These are phyloP conservation scores for Penicillium sp. DNA, from an alignment of 2,329 filamentous ascomycete species.

Conservation along the genomic window DNA sequence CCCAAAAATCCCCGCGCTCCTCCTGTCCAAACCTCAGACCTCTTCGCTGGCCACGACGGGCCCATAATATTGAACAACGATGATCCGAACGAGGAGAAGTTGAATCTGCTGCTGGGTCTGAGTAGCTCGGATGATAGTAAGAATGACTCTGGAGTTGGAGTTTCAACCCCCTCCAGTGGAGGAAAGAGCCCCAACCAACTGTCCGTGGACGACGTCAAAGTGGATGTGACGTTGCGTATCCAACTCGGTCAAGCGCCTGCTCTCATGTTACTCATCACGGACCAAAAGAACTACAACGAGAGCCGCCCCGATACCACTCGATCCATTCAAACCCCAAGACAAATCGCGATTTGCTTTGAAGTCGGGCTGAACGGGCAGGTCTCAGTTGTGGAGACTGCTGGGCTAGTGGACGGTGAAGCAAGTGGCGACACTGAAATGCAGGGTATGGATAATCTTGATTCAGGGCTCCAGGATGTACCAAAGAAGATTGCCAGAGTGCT, in stretches of 20 bases:
- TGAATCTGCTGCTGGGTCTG: slow-evolving; percentile 52
- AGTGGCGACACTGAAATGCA: slow-evolving; percentile 21
- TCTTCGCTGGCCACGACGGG: slow-evolving; percentile 18
- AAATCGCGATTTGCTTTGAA: slow-evolving; percentile 40
- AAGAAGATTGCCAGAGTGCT: slow-evolving; percentile 41
- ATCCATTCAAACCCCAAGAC: slow-evolving; percentile 6
- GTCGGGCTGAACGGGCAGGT: slow-evolving; percentile 45
- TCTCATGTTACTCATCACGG: slow-evolving; percentile 40
- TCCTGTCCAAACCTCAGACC: slow-evolving; percentile 10
- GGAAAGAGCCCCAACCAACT: not conserved
- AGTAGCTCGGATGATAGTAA: slow-evolving; percentile 2
- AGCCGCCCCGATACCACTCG: slow-evolving; percentile 11
- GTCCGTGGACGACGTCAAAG: slow-evolving; percentile 31
- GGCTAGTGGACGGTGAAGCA: slow-evolving; percentile 29
- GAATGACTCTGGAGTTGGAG: not conserved
- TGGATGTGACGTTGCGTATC: slow-evolving; percentile 42
- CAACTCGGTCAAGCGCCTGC: slow-evolving; percentile 41
- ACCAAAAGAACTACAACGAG: slow-evolving; percentile 18
- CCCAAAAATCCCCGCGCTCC: slow-evolving; percentile 1
- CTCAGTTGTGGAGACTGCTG: slow-evolving; percentile 40
- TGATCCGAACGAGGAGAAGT: slow-evolving; percentile 51
- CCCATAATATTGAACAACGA: slow-evolving; percentile 43
- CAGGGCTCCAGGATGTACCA: slow-evolving; percentile 28
- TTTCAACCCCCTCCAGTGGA: slow-evolving; percentile 1
- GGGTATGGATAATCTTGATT: slow-evolving; percentile 15